Base-by-base conservation (phyloP, 169 alveolate species). In the Theileria orientalis region DNA sequence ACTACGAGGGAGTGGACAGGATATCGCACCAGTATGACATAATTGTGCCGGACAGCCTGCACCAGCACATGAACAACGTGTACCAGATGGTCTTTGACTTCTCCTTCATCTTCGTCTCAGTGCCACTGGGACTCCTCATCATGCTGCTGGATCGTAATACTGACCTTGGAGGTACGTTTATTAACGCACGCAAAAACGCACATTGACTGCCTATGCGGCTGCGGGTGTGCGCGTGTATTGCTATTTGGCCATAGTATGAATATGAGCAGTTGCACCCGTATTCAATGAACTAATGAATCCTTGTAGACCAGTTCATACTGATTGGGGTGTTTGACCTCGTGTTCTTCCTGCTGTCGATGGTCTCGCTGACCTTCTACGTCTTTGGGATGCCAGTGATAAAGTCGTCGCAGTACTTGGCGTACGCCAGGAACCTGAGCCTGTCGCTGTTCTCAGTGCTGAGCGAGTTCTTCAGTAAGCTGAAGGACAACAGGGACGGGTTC, bases 1-100 rank as follows among this genome's bases (percentile, higher is more conserved):
- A 76, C 23, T 75, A 83, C 62, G 88, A 84, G 32, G 92, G 92
- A 0, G n/a, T 86, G 6, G 92, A 86, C 49, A 68, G 88, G 8
- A 51, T 86, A 30, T 63, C 80, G 23, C 71, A 54, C 33, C 84
- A 83, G 59, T 59, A 76, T 32, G 71, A 69, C 44, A 61, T 83
- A 27, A 61, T 72, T 13, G 41, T 85, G 3, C 59, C 85, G 11
- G 85, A 84, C 16, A 67, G 23, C 19, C 29, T 54, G 23, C 76
- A 73, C 32, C 54, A 42, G 74, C 37, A 33, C 11, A 60, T 80
- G 64, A 68, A 63, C 40, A 41, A 40, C 11, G 49, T 60, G 7
- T 84, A 76, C 74, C 87, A 78, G 44, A 29, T 51, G 16, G 79
- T 71, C 13, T 83, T 83, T 59, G 89, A 68, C 69, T 49, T 68